phyloP scores from a whole-genome alignment of 148 eudicot species.

The Amaranthus palmeri region DNA sequence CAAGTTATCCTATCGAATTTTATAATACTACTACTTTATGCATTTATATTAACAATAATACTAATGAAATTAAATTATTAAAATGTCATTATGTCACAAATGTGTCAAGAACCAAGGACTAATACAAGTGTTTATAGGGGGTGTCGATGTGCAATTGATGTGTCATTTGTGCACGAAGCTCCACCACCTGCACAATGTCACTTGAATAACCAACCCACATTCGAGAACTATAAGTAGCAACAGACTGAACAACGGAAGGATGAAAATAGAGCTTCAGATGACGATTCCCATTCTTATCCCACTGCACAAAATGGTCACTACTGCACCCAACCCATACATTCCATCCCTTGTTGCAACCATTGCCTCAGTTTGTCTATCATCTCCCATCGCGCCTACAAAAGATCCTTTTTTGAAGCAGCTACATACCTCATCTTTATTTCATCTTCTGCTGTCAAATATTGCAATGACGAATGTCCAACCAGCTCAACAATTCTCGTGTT shows the following conservation, averaged over 20 bases:
- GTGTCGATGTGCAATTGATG: too few relatives aligned
- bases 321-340: conserved; percentile 81
- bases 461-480: conserved; percentile 38
- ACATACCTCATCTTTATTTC: conserved; percentile 56
- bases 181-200: conserved; percentile 68
- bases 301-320: conserved; percentile 79
- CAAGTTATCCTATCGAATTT: too few relatives aligned
- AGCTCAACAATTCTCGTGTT: conserved; percentile 54
- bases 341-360: conserved; percentile 61
- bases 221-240: conserved; percentile 66
- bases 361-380: conserved; percentile 79
- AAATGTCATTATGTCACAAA: too few relatives aligned
- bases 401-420: conserved; percentile 63
- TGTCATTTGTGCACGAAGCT: too few relatives aligned
- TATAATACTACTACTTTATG: too few relatives aligned
- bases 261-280: conserved; percentile 64
- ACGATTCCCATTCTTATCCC: conserved; percentile 97
- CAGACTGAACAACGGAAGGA: conserved; percentile 56
- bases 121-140: too few relatives aligned
- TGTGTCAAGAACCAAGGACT: too few relatives aligned
- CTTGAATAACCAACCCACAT: conserved; percentile 90
- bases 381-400: conserved; percentile 59
- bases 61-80: too few relatives aligned
- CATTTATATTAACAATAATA: too few relatives aligned
- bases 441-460: conserved; percentile 57